A percentile compares a stretch with the other conserved stretches of the same genome.
Evolutionary conservation across 371 early-diverging fungal species (phyloP).

Genomic region (Funneliformis caledonium): DNA sequence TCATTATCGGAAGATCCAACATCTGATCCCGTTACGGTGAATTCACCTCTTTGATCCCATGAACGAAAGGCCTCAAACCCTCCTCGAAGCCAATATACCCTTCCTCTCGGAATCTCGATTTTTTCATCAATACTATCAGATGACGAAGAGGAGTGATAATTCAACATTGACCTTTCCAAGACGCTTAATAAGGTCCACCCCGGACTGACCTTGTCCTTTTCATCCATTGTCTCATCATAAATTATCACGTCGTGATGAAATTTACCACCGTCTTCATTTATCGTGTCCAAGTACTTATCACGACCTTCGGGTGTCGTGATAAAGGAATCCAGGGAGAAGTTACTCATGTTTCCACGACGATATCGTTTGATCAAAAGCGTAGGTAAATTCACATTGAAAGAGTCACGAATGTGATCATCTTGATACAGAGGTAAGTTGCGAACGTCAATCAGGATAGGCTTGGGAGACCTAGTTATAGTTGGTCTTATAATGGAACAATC

Average conservation of each 20-base stretch:
- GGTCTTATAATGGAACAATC: neutral
- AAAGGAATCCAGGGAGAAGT: constrained; percentile 65
- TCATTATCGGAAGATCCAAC: constrained; percentile 5
- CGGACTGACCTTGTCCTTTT: constrained; percentile 53
- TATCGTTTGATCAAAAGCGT: constrained; percentile 65
- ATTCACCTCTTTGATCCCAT: constrained; percentile 45
- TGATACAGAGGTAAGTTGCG: constrained; percentile 38
- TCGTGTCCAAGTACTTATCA: constrained; percentile 49
- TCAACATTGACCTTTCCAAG: constrained; percentile 49
- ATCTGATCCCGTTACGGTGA: constrained; percentile 7
- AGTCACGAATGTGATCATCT: constrained; percentile 39
- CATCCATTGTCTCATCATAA: constrained; percentile 61
- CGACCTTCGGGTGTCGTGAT: constrained; percentile 66
- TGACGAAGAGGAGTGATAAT: constrained; percentile 43
- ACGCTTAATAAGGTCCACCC: constrained; percentile 69
- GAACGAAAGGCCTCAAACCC: constrained; percentile 57
- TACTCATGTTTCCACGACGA: constrained; percentile 61
- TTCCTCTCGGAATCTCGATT: neutral
- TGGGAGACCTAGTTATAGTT: neutral
- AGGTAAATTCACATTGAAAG: constrained; percentile 67
- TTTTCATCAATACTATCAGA: constrained; percentile 34
- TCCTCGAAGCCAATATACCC: constrained; percentile 53
- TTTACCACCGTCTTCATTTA: constrained; percentile 37
- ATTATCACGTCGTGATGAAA: constrained; percentile 50
- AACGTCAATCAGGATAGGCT: constrained; percentile 44